phyloP scores from a whole-genome alignment of 768 basidiomycete genomes.

The Rhodosporidiobolus odoratus region DNA sequence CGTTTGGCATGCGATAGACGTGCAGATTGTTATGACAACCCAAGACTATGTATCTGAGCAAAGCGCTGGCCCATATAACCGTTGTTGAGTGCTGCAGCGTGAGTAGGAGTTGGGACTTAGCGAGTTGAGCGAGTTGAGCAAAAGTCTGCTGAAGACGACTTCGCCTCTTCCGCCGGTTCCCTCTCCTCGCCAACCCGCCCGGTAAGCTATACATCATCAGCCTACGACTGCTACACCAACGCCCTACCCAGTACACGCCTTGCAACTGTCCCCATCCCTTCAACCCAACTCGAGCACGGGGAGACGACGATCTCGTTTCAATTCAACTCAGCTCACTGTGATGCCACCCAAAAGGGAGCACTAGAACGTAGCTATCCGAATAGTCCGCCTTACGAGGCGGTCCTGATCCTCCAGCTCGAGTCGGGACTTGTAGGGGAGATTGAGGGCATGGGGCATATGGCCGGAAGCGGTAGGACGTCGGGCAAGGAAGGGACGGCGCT shows the following conservation, averaged over 20 bases:
- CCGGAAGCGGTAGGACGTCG: neutral
- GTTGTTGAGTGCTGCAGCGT: no score
- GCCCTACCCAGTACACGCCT: neutral
- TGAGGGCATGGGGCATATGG: neutral
- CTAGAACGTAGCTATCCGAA: conserved; percentile 8
- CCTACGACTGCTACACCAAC: neutral
- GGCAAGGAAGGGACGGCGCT: neutral
- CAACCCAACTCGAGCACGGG: neutral
- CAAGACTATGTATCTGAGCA: no score
- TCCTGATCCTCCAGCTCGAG: conserved; percentile 16
- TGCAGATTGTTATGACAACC: no score
- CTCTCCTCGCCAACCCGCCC: conserved; percentile 7
- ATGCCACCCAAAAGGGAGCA: neutral
- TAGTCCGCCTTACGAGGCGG: conserved; percentile 10
- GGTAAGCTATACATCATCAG: conserved; percentile 5
- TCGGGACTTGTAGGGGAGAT: neutral
- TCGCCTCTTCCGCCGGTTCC: neutral
- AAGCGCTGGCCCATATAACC: no score
- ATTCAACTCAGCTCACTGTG: conserved; percentile 41
- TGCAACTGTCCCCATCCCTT: neutral
- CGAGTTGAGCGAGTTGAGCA: neutral
- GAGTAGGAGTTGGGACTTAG: neutral
- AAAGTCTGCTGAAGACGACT: neutral
- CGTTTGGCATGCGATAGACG: no score
- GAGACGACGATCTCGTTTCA: conserved; percentile 43